Evolutionary conservation across 441 rosid species (phyloP), one percentile per base, ranked within the genome.

Genomic region (Adansonia madagascariensis): DNA sequence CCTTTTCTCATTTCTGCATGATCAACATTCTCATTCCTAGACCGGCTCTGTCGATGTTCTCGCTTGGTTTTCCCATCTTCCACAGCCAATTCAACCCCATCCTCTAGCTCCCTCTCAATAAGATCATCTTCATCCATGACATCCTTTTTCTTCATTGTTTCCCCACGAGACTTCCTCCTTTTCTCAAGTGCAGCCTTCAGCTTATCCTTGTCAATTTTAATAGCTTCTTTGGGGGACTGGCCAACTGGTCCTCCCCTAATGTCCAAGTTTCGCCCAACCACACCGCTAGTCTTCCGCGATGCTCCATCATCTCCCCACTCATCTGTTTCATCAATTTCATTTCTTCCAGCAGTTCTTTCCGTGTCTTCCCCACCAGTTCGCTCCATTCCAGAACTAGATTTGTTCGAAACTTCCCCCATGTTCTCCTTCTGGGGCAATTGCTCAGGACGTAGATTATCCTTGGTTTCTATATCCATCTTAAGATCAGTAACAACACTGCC

Each of bases 21-120:
- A 75, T 79, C 63, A 15, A 43, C 79, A 74, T 79, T 87, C 79
- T 88, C 91, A 57, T 77, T 67, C 80, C 87, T 89, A 44, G 88
- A 78, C 85, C 82, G 86, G 85, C 83, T 90, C 76, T 88, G 90
- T 82, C 82, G 77, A 60, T 77, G 87, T 44, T 82, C 92, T 63
- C 83, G 84, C 83, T 84, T 89, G 50, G 56, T 85, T 85, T 75
- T 90, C 80, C 85, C 92, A 59, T 82, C 88, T 80, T 87, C 95
- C 12, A 84, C 97, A 8, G 93, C 89, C 79, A 90, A 57, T 81
- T 92, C 95, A 14, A 91, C 80, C 59, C 95, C 98, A 73, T 89
- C 94, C 84, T 94, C 98, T 31, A 94, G 82, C 85, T 86, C 97
- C 82, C 92, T 90, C 86, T 92, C 98, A 44, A 94, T 92, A 70